Evolutionary conservation across 345 rosid genomes (phyloP).

Genomic region (Boechera retrofracta): DNA sequence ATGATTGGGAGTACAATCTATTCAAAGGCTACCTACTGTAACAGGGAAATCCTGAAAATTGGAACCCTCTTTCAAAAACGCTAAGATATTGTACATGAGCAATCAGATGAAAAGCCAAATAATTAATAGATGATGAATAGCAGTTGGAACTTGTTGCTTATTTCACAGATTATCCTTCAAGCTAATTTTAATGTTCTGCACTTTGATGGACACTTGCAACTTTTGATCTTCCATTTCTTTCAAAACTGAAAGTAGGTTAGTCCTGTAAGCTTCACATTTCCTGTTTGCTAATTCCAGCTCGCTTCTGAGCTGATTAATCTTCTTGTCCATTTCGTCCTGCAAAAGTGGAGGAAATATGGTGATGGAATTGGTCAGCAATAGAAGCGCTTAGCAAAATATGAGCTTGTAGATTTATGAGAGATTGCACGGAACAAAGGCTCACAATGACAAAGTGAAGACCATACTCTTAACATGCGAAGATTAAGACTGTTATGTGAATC

Average conservation of each 20-base stretch:
- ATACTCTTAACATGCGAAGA: slow-evolving; percentile 1
- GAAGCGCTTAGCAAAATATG: slow-evolving; percentile 8
- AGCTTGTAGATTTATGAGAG: slow-evolving; percentile 9
- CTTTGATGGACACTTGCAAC: slow-evolving; percentile 53
- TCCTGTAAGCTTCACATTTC: slow-evolving; percentile 57
- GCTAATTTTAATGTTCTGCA: slow-evolving; percentile 51
- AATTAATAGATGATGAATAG: slow-evolving; percentile 49
- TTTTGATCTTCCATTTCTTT: slow-evolving; percentile 62
- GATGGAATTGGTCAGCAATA: slow-evolving; percentile 16
- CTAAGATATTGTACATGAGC: slow-evolving; percentile 19
- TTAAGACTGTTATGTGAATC: slow-evolving; percentile 8
- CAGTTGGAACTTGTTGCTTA: slow-evolving; percentile 40
- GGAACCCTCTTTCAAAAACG: slow-evolving; percentile 16
- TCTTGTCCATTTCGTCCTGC: slow-evolving; percentile 59
- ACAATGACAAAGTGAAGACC: not conserved
- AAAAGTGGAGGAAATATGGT: slow-evolving; percentile 30
- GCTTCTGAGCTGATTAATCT: slow-evolving; percentile 49
- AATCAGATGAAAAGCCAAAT: slow-evolving; percentile 50
- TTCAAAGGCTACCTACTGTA: slow-evolving; percentile 36
- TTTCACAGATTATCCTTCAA: slow-evolving; percentile 50
- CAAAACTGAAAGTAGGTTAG: slow-evolving; percentile 59
- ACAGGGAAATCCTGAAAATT: slow-evolving; percentile 20
- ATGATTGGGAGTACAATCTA: slow-evolving; percentile 29
- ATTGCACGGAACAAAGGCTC: slow-evolving; percentile 2
- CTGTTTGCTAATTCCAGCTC: slow-evolving; percentile 52